Percentiles rank a stretch among this genome's conserved stretches.
phyloP scores from a whole-genome alignment of 192 early-diverging fungal species.

The Radiomyces spectabilis region DNA sequence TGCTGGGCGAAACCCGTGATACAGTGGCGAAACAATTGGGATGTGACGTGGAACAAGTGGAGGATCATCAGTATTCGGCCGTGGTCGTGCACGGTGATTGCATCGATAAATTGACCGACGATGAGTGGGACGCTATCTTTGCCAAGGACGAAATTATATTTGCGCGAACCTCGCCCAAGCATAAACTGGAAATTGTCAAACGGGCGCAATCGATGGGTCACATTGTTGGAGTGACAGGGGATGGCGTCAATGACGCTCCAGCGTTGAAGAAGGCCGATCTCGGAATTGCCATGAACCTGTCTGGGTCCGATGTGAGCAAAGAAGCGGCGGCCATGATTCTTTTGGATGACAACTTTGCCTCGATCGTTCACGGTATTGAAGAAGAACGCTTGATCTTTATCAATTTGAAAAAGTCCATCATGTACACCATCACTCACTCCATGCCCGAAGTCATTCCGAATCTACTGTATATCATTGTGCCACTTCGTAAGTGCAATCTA shows the following conservation, averaged over 20 bases:
- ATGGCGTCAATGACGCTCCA: conserved; percentile 84
- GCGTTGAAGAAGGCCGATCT: conserved; percentile 95
- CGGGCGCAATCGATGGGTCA: conserved; percentile 86
- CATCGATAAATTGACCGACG: conserved; percentile 73
- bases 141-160: conserved; percentile 94
- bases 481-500: conserved; percentile 59
- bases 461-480: conserved; percentile 80
- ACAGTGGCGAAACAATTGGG: conserved; percentile 64
- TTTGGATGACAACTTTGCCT: conserved; percentile 97
- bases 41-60: conserved; percentile 47
- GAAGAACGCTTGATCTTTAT: conserved; percentile 93
- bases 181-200: conserved; percentile 96
- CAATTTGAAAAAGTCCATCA: conserved; percentile 93
- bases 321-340: conserved; percentile 96
- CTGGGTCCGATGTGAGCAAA: conserved; percentile 94
- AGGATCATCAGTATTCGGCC: conserved; percentile 78
- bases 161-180: conserved; percentile 91
- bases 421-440: conserved; percentile 88
- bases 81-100: conserved; percentile 91
- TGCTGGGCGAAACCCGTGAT: conserved; percentile 83
- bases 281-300: conserved; percentile 95
- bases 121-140: conserved; percentile 91
- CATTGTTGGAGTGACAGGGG: conserved; percentile 96
- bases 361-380: conserved; percentile 85
- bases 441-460: conserved; percentile 85